These are phyloP conservation scores for Trichoderma asperelloides DNA, from an alignment of 495 filamentous ascomycete genomes.

Conservation along the genomic window DNA sequence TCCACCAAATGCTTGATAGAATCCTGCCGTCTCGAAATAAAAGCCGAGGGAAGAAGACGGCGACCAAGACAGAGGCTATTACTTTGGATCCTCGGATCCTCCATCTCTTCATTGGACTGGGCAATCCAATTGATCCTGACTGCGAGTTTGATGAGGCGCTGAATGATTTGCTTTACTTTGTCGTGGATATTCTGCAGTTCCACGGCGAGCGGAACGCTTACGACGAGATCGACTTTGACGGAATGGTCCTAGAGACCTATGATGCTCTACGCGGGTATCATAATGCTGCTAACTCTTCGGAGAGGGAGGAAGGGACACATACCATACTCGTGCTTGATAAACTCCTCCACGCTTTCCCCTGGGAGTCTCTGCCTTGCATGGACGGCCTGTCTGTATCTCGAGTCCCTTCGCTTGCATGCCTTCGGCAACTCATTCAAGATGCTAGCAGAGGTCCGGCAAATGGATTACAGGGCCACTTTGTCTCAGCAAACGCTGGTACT, in stretches of 20 bases:
- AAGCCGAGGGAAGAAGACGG: slow-evolving; percentile 35
- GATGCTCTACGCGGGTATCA: slow-evolving; percentile 78
- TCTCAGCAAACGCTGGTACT: slow-evolving; percentile 53
- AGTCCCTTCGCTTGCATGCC: slow-evolving; percentile 71
- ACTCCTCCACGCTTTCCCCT: slow-evolving; percentile 78
- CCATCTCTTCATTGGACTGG: slow-evolving; percentile 80
- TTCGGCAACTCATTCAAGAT: slow-evolving; percentile 47
- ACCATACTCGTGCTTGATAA: slow-evolving; percentile 93
- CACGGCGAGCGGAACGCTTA: slow-evolving; percentile 94
- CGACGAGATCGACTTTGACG: slow-evolving; percentile 94
- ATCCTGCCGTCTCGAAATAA: slow-evolving; percentile 76
- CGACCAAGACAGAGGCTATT: slow-evolving; percentile 37
- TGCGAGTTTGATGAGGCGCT: slow-evolving; percentile 74
- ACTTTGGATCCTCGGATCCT: slow-evolving; percentile 68
- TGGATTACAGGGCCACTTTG: slow-evolving; percentile 41
- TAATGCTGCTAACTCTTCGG: slow-evolving; percentile 34
- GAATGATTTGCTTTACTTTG: slow-evolving; percentile 87
- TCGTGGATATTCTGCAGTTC: slow-evolving; percentile 93
- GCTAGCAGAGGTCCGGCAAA: slow-evolving; percentile 13
- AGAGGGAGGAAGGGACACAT: slow-evolving; percentile 44
- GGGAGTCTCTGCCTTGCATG: slow-evolving; percentile 89
- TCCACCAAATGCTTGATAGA: slow-evolving; percentile 75
- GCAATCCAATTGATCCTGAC: slow-evolving; percentile 55
- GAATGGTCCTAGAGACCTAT: slow-evolving; percentile 72
- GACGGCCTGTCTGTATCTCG: slow-evolving; percentile 70